Percentiles rank a stretch among this genome's conserved stretches.
Evolutionary conservation across 805 yeast genomes (phyloP).

Genomic region (Starmera dryadoides): DNA sequence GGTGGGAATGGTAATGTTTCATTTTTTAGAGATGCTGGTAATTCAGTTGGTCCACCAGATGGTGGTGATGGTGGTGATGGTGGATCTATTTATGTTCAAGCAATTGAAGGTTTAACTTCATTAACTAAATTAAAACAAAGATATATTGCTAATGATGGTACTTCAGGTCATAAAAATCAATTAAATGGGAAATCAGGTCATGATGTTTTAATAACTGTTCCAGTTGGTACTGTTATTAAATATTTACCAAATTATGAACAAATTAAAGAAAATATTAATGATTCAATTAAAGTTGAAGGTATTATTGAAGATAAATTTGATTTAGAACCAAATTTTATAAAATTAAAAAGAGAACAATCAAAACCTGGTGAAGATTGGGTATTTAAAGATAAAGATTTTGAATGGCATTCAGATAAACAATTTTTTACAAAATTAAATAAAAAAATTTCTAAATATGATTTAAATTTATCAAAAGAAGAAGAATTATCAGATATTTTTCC

Average conservation of each 20-base stretch:
- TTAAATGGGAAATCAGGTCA: constrained; percentile 82
- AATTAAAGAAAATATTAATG: constrained; percentile 23
- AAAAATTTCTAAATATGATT: constrained; percentile 60
- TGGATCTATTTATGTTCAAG: constrained; percentile 80
- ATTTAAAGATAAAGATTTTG: constrained; percentile 67
- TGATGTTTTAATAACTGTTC: constrained; percentile 76
- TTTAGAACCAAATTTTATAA: constrained; percentile 37
- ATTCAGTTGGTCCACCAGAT: constrained; percentile 89
- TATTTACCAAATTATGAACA: constrained; percentile 76
- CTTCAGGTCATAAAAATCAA: constrained; percentile 65
- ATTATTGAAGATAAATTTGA: constrained; percentile 22
- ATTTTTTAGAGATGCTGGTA: constrained; percentile 78
- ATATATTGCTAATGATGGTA: constrained; percentile 70
- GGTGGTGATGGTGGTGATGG: constrained; percentile 99
- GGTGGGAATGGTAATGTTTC: constrained; percentile 91
- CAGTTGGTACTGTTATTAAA: constrained; percentile 80
- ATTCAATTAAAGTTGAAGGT: constrained; percentile 19
- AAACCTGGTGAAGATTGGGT: constrained; percentile 82
- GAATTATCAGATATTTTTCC: constrained; percentile 65
- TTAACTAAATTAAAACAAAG: constrained; percentile 60
- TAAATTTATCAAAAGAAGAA: constrained; percentile 51
- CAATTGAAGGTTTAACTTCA: constrained; percentile 63
- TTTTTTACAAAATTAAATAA: constrained; percentile 61
- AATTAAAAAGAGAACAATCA: constrained; percentile 56
- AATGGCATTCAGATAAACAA: constrained; percentile 55